A percentile compares a stretch with the other conserved stretches of the same genome.
Conservation (phyloP, 257 asterid species). For the Solanum medicagineum region DNA sequence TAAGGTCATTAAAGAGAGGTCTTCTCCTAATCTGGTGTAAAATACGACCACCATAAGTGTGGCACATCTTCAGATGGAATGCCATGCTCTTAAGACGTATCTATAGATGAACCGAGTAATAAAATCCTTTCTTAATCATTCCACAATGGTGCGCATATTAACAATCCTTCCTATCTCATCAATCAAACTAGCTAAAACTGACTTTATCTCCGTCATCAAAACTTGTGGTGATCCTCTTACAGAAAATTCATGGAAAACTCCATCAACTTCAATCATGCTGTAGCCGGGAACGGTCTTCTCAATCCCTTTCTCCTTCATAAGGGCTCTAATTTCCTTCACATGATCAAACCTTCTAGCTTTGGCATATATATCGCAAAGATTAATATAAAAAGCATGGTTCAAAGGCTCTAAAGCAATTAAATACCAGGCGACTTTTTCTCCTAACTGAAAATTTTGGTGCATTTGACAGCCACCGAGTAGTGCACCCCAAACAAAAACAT, state of each 20-base stretch:
- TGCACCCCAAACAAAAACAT: constrained; percentile 77
- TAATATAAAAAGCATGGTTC: constrained; percentile 62
- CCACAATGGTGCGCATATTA: not conserved
- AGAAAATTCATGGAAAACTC: constrained; percentile 46
- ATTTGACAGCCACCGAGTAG: constrained; percentile 73
- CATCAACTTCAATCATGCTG: constrained; percentile 59
- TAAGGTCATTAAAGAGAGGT: no score
- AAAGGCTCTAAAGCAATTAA: constrained; percentile 49
- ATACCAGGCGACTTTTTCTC: constrained; percentile 43
- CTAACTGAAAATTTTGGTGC: constrained; percentile 47
- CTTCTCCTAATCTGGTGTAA: not conserved
- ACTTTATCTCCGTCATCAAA: constrained; percentile 21
- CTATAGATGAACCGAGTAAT: not conserved
- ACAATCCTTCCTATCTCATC: constrained; percentile 34
- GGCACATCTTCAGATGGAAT: not conserved
- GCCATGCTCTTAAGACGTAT: not conserved
- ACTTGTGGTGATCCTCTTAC: constrained; percentile 43
- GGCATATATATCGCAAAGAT: constrained; percentile 57
- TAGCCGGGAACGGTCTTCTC: constrained; percentile 55
- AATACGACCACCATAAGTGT: not conserved
- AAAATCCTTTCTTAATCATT: not conserved
- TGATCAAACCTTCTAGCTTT: constrained; percentile 53
- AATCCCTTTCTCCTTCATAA: constrained; percentile 41
- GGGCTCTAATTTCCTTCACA: constrained; percentile 32
- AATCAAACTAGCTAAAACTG: constrained; percentile 22